Evolutionary conservation across 2,329 filamentous ascomycete species (phyloP), one percentile per base, ranked within the genome.

Genomic region (Cladosporium oxysporum): DNA sequence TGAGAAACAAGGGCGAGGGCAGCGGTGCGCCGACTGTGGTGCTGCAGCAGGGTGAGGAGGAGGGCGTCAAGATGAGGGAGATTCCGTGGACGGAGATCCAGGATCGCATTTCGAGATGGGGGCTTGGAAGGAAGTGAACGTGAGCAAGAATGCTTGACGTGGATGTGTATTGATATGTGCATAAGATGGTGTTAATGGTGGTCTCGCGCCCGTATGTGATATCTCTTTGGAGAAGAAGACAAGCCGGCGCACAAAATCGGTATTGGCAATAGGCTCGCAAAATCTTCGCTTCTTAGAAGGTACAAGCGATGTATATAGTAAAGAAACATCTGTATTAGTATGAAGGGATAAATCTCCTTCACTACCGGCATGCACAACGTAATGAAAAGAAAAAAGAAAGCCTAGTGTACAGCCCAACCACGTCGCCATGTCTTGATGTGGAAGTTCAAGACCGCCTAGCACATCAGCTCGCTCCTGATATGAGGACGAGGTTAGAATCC

Each of bases 11-110:
- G 0, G 94, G 94, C 0, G 76, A 82, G 0, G 94, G 95, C 3
- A 95, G 88, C 69, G 95, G 95, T 16, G 90, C 92, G 23, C 95
- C 95, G 4, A 99, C 95, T 0, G 93, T 99, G 28, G 94, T 99
- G 53, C 76, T 99, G 73, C 94, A 98, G 82, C 94, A 97, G 81
- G 92, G 92, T 28, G 88, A 93, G 76, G 85, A 91, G 71, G 87
- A 90, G 64, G 89, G 89, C 0, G 83, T 90, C 31, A 88, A 83
- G 73, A 84, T 87, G 69, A 90, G 87, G 71, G 82, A 88, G 35
- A 87, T 96, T 77, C 84, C 84, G 29, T 98, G 95, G 93, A 90
- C 90, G 62, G 91, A 96, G 78, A 94, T 98, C 52, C 93, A 98
- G 81, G 89, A 93, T 66, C 84, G 90, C 64, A 95, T 98, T 72